phyloP scores from a whole-genome alignment of 306 rosid species.

The Cucumis hystrix region DNA sequence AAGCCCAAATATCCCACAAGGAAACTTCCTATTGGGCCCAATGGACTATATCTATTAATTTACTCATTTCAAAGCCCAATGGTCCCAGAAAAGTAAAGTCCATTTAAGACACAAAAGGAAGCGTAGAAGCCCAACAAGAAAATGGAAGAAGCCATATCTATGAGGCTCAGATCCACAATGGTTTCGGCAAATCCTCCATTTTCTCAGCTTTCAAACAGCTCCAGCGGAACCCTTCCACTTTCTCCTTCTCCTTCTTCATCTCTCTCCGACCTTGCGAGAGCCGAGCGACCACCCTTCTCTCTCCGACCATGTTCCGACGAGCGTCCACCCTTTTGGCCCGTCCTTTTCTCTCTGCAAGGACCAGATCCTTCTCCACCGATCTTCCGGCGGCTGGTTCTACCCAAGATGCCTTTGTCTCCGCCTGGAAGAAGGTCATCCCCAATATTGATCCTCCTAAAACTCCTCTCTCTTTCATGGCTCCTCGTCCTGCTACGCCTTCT shows the following conservation, averaged over 20 bases:
- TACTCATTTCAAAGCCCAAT: neutral
- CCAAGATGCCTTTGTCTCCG: constrained; percentile 32
- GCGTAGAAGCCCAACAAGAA: neutral
- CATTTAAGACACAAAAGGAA: neutral
- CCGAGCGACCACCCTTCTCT: constrained; percentile 60
- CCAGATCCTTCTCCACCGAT: constrained; percentile 54
- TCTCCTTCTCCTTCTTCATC: neutral
- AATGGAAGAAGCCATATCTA: neutral
- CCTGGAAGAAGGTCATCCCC: constrained; percentile 67
- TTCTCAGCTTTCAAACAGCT: constrained; percentile 2
- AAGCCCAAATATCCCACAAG: neutral
- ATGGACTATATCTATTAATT: neutral
- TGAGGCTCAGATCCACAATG: neutral
- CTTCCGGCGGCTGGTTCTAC: constrained; percentile 20
- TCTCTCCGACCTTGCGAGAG: constrained; percentile 85
- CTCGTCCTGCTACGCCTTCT: constrained; percentile 61
- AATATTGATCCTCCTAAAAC: constrained; percentile 68
- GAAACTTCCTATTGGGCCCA: neutral
- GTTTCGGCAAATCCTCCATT: neutral
- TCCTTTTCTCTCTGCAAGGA: constrained; percentile 16
- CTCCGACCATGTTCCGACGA: constrained; percentile 60
- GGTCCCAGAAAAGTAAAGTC: neutral
- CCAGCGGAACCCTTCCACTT: neutral
- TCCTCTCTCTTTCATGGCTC: constrained; percentile 50
- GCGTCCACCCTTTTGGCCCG: constrained; percentile 38